Conservation (phyloP, 257 asterid genomes). For the Echium plantagineum region DNA sequence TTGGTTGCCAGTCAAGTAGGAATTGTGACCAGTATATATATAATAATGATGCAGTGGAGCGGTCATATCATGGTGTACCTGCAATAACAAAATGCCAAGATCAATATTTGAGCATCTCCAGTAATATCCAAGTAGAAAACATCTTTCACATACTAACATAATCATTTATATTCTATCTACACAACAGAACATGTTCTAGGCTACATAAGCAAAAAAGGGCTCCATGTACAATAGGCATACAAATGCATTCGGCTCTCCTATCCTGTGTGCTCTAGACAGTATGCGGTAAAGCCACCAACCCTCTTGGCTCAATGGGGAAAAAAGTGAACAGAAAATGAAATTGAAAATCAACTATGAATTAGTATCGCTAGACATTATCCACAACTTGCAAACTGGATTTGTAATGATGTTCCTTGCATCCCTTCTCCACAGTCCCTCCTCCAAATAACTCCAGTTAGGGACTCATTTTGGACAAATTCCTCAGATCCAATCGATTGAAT, state of each 20-base stretch:
- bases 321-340: background rate
- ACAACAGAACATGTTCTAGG: background rate
- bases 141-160: background rate
- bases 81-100: conserved; percentile 27
- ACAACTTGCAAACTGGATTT: too few relatives aligned
- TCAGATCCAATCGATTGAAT: too few relatives aligned
- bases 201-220: background rate
- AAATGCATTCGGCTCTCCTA: background rate
- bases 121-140: background rate
- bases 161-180: too few relatives aligned
- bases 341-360: background rate
- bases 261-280: background rate
- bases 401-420: too few relatives aligned
- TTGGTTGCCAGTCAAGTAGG: conserved; percentile 91
- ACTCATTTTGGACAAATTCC: too few relatives aligned
- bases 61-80: conserved; percentile 96
- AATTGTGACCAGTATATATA: conserved; percentile 93
- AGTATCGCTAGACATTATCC: background rate
- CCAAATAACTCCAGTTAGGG: too few relatives aligned
- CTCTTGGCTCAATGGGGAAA: background rate
- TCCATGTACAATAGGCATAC: too few relatives aligned
- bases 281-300: background rate
- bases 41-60: conserved; percentile 95
- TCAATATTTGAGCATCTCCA: conserved; percentile 9
- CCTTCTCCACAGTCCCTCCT: too few relatives aligned